phyloP scores from a whole-genome alignment of 495 filamentous ascomycete genomes.

The Penicillium ucsense region DNA sequence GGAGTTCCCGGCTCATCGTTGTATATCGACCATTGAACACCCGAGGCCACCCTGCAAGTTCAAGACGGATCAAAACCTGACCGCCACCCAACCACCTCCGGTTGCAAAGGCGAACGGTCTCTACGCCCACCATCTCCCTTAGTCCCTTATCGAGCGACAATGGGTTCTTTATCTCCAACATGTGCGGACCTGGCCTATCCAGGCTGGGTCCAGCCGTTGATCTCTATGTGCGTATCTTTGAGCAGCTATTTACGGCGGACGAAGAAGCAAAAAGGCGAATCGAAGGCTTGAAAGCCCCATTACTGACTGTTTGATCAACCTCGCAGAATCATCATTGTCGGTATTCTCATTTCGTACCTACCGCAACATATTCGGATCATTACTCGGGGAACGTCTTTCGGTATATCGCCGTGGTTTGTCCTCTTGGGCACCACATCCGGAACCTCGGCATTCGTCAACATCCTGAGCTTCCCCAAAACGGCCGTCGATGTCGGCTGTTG shows the following conservation, averaged over 20 bases:
- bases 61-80: no score
- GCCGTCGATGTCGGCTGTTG: slow-evolving; percentile 77
- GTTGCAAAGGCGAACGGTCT: slow-evolving; percentile 1
- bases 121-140: background rate
- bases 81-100: no score
- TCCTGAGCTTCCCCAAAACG: slow-evolving; percentile 71
- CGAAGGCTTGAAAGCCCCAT: background rate
- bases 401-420: slow-evolving; percentile 89
- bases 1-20: no score
- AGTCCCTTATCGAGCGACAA: slow-evolving; percentile 1
- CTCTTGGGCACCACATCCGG: slow-evolving; percentile 83
- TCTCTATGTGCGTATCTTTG: slow-evolving; percentile 45
- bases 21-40: no score
- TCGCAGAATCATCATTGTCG: slow-evolving; percentile 69
- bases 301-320: slow-evolving; percentile 1
- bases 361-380: slow-evolving; percentile 93
- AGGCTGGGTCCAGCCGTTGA: slow-evolving; percentile 48
- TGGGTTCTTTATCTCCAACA: slow-evolving; percentile 20
- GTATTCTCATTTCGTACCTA: slow-evolving; percentile 87
- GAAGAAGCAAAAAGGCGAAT: no score
- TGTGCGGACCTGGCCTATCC: slow-evolving; percentile 36
- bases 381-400: slow-evolving; percentile 75
- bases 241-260: no score
- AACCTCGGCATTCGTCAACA: slow-evolving; percentile 83
- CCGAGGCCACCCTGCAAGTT: no score